Evolutionary conservation across 768 basidiomycete genomes (phyloP).

Genomic region (Hygrocybe punicea): DNA sequence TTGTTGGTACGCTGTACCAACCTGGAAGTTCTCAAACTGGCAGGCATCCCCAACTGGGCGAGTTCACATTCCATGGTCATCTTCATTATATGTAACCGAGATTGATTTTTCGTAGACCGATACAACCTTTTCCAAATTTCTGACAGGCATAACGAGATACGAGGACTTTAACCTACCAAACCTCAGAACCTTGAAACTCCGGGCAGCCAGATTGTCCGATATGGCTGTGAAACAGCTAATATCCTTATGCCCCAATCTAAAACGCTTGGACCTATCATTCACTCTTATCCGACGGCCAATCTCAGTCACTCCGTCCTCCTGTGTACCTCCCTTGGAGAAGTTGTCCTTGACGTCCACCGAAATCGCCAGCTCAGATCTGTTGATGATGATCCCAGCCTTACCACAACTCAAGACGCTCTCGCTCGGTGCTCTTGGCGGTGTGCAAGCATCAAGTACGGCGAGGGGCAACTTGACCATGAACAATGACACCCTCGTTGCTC

Average conservation of each 20-base stretch:
- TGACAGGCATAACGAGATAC: constrained; percentile 19
- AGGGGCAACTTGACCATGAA: constrained; percentile 55
- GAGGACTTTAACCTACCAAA: constrained; percentile 33
- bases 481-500: constrained; percentile 42
- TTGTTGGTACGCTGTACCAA: constrained; percentile 37
- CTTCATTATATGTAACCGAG: background rate
- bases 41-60: constrained; percentile 62
- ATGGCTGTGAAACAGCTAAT: constrained; percentile 43
- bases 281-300: constrained; percentile 47
- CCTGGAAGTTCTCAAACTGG: constrained; percentile 58
- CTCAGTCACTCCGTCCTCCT: constrained; percentile 10
- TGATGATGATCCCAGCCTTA: constrained; percentile 38
- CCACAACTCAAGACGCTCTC: constrained; percentile 47
- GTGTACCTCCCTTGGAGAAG: constrained; percentile 46
- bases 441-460: constrained; percentile 41
- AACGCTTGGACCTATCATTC: constrained; percentile 63
- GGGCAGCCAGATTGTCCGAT: constrained; percentile 53
- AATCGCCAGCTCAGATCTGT: constrained; percentile 40
- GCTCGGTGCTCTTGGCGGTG: constrained; percentile 57
- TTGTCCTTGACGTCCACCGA: constrained; percentile 59
- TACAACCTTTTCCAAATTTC: constrained; percentile 48
- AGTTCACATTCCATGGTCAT: constrained; percentile 16
- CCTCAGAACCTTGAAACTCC: constrained; percentile 56
- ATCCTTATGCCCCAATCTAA: constrained; percentile 46
- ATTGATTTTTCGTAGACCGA: constrained; percentile 47